Conservation (phyloP, 164 flowering plant species). For the Hamamelis virginiana region DNA sequence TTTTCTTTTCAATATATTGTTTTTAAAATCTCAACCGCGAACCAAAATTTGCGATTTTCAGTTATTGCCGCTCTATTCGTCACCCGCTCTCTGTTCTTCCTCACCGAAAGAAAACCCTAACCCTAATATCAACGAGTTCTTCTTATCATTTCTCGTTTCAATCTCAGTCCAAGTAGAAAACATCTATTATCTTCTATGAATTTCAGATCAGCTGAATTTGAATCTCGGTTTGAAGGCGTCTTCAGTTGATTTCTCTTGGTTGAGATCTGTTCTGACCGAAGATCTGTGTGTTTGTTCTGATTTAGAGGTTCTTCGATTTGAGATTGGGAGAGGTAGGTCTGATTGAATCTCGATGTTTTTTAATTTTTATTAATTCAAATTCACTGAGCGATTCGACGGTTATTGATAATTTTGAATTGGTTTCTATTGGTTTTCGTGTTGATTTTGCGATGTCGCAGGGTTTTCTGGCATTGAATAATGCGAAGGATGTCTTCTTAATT, state of each 20-base stretch:
- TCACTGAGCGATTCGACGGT: constrained; percentile 9
- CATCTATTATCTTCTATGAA: not conserved
- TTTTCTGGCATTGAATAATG: not conserved
- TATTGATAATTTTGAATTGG: constrained; percentile 1
- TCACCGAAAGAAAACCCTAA: constrained; percentile 15
- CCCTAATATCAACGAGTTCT: not conserved
- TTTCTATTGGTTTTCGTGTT: not conserved
- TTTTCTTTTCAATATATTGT: no score
- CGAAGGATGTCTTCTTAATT: not conserved
- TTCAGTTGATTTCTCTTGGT: not conserved
- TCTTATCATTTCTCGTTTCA: not conserved
- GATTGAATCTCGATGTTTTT: not conserved
- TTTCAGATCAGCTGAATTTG: constrained; percentile 15
- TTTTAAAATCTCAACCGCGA: constrained; percentile 35
- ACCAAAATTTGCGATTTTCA: constrained; percentile 29
- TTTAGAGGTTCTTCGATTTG: not conserved
- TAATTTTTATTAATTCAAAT: not conserved
- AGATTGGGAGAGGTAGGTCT: constrained; percentile 7
- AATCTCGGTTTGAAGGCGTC: not conserved
- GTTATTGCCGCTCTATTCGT: constrained; percentile 31
- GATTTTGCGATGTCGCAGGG: not conserved
- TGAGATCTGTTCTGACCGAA: not conserved
- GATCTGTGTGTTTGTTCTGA: not conserved
- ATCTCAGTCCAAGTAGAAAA: not conserved
- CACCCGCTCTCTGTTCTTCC: no score